A percentile compares a stretch with the other conserved stretches of the same genome.
phyloP scores from a whole-genome alignment of 78 protist genomes.

The Polysphondylium violaceum region DNA sequence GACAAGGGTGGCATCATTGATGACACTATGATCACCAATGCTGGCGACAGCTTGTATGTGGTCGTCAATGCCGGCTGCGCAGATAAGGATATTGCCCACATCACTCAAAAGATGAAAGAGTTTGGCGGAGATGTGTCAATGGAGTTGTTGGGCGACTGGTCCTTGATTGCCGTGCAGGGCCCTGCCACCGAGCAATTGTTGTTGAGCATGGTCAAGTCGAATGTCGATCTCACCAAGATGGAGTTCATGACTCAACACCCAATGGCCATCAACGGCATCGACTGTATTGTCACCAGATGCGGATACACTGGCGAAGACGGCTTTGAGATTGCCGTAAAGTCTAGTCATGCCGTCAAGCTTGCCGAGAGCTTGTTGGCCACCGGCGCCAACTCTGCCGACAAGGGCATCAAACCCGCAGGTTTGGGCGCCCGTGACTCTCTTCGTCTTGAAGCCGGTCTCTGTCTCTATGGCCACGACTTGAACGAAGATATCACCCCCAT shows the following conservation, averaged over 20 bases:
- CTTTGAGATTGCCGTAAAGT: constrained; percentile 93
- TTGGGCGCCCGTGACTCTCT: constrained; percentile 98
- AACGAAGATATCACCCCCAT: constrained; percentile 88
- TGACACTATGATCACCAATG: constrained; percentile 92
- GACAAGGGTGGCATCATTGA: constrained; percentile 97
- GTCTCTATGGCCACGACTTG: constrained; percentile 98
- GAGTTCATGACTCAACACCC: constrained; percentile 84
- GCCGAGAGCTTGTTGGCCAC: constrained; percentile 67
- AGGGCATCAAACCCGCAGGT: constrained; percentile 89
- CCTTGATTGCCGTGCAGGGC: constrained; percentile 94
- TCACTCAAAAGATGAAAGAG: constrained; percentile 44
- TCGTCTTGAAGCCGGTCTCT: constrained; percentile 98
- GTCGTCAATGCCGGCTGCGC: constrained; percentile 98
- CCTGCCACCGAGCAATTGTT: constrained; percentile 88
- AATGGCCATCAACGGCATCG: constrained; percentile 15
- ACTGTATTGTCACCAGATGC: constrained; percentile 71
- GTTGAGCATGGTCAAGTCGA: background rate
- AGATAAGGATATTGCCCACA: constrained; percentile 93
- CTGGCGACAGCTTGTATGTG: constrained; percentile 85
- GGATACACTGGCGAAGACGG: constrained; percentile 99
- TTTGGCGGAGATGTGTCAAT: constrained; percentile 60
- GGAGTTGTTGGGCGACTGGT: constrained; percentile 67
- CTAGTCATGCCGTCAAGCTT: constrained; percentile 40
- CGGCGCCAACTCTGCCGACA: background rate
- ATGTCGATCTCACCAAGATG: constrained; percentile 41